Evolutionary conservation across 1,284 basidiomycete genomes (phyloP).

Genomic region (Ustilago vetiveriae): DNA sequence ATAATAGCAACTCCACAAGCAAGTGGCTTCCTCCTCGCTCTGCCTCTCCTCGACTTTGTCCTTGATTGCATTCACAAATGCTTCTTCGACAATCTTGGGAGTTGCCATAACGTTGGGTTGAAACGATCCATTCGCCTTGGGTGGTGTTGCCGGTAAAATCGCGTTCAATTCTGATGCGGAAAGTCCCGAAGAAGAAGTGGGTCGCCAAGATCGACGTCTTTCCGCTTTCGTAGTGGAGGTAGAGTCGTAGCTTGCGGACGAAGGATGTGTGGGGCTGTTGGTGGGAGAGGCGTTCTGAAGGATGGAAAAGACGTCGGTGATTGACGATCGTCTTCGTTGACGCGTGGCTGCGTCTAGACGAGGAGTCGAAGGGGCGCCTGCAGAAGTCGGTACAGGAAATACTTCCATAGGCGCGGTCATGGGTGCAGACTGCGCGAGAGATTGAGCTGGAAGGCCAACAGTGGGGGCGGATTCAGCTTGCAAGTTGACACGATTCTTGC

Average conservation of each 20-base stretch:
- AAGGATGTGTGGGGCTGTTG: too few species aligned
- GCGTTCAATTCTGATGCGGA: not conserved
- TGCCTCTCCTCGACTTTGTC: not conserved
- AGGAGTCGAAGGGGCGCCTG: too few species aligned
- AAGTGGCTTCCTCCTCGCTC: not conserved
- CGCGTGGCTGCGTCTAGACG: conserved; percentile 6
- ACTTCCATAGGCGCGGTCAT: too few species aligned
- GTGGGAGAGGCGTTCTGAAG: conserved; percentile 12
- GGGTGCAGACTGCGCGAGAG: too few species aligned
- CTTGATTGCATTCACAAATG: not conserved
- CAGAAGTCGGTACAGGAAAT: too few species aligned
- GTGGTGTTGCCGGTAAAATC: conserved; percentile 7
- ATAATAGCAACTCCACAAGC: conserved; percentile 44
- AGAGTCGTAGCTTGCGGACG: not conserved
- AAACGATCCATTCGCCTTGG: conserved; percentile 3
- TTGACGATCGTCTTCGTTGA: conserved; percentile 14
- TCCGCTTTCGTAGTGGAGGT: conserved; percentile 12
- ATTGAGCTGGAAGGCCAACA: too few species aligned
- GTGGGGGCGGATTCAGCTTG: not conserved
- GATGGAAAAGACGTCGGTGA: conserved; percentile 30
- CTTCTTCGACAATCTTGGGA: conserved; percentile 37
- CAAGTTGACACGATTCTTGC: conserved; percentile 8
- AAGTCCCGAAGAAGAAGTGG: conserved; percentile 4
- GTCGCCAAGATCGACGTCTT: conserved; percentile 29
- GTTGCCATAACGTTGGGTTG: conserved; percentile 18